phyloP scores from a whole-genome alignment of 1,284 basidiomycete species.

The Cutaneotrichosporon sp. region DNA sequence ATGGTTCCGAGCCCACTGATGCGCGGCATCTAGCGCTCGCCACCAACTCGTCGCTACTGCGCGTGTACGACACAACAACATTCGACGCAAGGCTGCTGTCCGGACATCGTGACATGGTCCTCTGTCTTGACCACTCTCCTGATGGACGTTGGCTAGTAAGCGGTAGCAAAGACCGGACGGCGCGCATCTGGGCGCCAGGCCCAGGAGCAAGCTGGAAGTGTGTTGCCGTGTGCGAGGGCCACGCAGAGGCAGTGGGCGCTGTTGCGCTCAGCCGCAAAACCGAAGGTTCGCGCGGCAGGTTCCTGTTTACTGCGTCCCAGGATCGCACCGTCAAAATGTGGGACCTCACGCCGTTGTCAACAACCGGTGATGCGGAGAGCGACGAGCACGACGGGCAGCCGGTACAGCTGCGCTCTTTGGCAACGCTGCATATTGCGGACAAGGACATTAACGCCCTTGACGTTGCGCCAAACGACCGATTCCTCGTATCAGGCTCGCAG shows the following conservation, averaged over 20 bases:
- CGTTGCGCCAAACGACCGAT: conserved; percentile 79
- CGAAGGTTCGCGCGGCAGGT: conserved; percentile 45
- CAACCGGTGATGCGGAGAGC: conserved; percentile 30
- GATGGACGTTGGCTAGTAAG: conserved; percentile 72
- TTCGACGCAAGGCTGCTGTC: conserved; percentile 76
- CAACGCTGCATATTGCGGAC: conserved; percentile 91
- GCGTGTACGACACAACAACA: conserved; percentile 67
- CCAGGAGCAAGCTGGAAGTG: conserved; percentile 59
- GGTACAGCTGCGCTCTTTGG: conserved; percentile 65
- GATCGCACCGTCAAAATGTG: conserved; percentile 98
- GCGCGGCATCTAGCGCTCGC: conserved; percentile 73
- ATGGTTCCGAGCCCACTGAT: conserved; percentile 26
- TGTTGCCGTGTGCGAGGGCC: conserved; percentile 83
- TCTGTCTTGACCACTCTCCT: conserved; percentile 68
- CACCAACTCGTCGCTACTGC: conserved; percentile 88
- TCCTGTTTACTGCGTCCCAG: conserved; percentile 90
- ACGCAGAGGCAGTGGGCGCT: conserved; percentile 90
- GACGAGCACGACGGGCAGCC: conserved; percentile 35
- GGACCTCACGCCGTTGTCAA: conserved; percentile 62
- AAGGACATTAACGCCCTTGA: conserved; percentile 99
- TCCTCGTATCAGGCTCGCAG: conserved; percentile 91
- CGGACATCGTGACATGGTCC: conserved; percentile 86
- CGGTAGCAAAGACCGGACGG: conserved; percentile 87
- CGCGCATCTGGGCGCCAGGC: conserved; percentile 72
- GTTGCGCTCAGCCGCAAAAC: conserved; percentile 65